phyloP scores from a whole-genome alignment of 139 green algal species.

The Asterochloris sp. region DNA sequence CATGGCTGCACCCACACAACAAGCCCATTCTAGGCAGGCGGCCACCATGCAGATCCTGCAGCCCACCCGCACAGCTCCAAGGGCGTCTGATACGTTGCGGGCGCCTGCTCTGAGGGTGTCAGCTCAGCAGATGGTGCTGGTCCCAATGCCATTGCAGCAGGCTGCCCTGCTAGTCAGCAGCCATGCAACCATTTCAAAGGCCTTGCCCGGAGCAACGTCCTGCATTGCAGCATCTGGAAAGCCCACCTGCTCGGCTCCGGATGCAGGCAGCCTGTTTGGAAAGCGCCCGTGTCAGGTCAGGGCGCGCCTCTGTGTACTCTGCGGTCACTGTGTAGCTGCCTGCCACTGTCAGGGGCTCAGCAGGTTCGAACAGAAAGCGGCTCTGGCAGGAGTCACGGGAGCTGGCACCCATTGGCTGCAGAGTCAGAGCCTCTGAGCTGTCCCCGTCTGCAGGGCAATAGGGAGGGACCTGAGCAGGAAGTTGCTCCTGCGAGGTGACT shows the following conservation, averaged over 20 bases:
- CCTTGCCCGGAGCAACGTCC: not conserved
- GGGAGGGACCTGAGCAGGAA: not conserved
- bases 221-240: too few species aligned
- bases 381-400: too few species aligned
- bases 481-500: not conserved
- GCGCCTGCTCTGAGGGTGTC: too few species aligned
- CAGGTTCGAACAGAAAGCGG: conserved; percentile 2
- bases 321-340: conserved; percentile 40
- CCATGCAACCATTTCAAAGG: too few species aligned
- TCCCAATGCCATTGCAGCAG: too few species aligned
- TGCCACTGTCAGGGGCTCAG: conserved; percentile 23
- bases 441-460: not conserved
- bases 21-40: not conserved
- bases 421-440: conserved; percentile 6
- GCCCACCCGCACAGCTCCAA: too few species aligned
- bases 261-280: conserved; percentile 39
- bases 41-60: too few species aligned
- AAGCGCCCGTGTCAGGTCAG: conserved; percentile 36
- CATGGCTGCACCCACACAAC: not conserved
- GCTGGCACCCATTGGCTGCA: not conserved
- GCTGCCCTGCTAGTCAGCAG: too few species aligned
- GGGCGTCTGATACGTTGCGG: too few species aligned
- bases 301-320: conserved; percentile 45
- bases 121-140: too few species aligned
- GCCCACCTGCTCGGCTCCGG: conserved; percentile 33